Base-by-base conservation (phyloP, 305 asterid genomes). In the Fraxinus xanthoxyloides region DNA sequence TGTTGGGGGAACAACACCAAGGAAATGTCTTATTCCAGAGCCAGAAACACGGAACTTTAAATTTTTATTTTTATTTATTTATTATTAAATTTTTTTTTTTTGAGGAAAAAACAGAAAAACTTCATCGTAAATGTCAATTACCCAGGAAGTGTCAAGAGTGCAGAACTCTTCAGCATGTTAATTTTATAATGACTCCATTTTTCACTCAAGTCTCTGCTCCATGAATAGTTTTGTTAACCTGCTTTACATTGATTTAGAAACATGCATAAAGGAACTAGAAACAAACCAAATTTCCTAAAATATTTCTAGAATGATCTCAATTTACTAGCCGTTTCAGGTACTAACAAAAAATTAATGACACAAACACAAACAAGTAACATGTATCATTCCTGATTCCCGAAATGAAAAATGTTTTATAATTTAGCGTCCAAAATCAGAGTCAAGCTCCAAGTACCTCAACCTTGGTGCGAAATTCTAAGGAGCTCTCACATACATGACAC, bases 401-500 rank as follows among this genome's bases (percentile, higher is more conserved):
- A 69, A 69, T 69, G 40, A 28, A 15, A 69, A 28, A 69, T 34
- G 1, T 23, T 12, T 69, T 17, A 28, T 69, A 12, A 12, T 15
- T 28, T 67, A 67, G 40, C 24, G 34, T 69, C 23, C 21, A 78
- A 63, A 54, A 75, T 51, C 15, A 21, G 82, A 78, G 76, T 43
- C 51, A 51, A 54, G 40, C 38, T 32, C 24, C 74, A 56, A 86
- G 84, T 92, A 93, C 97, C 97, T 95, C 98, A 82, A 90, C 93
- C 81, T 90, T 91, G 32, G 98, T 88, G 40, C 92, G 95, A 80
- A 94, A 95, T 80, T 95, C 99, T 90, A 94, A 90, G 87, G 90
- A 90, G 92, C 99, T 92, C 82, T 92, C 97, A 82, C 99, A 95
- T 65, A 95, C 97, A 82, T 95, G 99, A 83, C 99, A 95, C 75